These are phyloP conservation scores for Orbilia javanica DNA, from an alignment of 2,329 filamentous ascomycete genomes.

Conservation along the genomic window DNA sequence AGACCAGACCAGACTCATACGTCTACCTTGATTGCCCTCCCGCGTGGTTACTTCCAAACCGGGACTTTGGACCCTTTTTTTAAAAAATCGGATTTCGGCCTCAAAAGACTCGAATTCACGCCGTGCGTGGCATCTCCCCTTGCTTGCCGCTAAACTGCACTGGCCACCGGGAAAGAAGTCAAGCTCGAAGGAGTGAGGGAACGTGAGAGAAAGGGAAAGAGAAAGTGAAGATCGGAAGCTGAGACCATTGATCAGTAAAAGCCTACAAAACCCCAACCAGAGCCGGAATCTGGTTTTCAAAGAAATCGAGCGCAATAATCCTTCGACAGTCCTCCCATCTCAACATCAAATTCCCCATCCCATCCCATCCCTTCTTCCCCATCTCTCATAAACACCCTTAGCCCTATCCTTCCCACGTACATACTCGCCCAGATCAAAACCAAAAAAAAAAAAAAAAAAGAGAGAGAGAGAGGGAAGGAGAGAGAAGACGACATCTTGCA, in stretches of 20 bases:
- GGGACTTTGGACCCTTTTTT: no score
- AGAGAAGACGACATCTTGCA: no score
- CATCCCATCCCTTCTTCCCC: background rate
- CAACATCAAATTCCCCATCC: background rate
- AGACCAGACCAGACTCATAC: no score
- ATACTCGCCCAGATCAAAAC: no score
- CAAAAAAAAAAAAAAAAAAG: background rate
- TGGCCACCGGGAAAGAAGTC: conserved; percentile 2
- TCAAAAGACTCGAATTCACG: conserved; percentile 47
- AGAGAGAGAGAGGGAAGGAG: no score
- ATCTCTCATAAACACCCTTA: no score
- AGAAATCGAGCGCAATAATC: conserved; percentile 33
- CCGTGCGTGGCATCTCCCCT: conserved; percentile 25
- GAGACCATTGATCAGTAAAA: background rate
- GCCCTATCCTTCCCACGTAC: no score
- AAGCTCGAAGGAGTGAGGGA: background rate
- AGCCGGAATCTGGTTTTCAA: conserved; percentile 13
- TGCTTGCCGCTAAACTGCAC: conserved; percentile 40
- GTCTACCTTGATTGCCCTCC: background rate
- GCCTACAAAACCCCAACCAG: conserved; percentile 11
- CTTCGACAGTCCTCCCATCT: no score
- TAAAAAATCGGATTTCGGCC: conserved; percentile 36
- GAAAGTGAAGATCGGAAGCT: conserved; percentile 10
- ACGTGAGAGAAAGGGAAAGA: background rate
- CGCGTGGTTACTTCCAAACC: background rate